These are phyloP conservation scores for Elaeis oleifera DNA, from an alignment of 202 grass and related monocot genomes.

Conservation along the genomic window DNA sequence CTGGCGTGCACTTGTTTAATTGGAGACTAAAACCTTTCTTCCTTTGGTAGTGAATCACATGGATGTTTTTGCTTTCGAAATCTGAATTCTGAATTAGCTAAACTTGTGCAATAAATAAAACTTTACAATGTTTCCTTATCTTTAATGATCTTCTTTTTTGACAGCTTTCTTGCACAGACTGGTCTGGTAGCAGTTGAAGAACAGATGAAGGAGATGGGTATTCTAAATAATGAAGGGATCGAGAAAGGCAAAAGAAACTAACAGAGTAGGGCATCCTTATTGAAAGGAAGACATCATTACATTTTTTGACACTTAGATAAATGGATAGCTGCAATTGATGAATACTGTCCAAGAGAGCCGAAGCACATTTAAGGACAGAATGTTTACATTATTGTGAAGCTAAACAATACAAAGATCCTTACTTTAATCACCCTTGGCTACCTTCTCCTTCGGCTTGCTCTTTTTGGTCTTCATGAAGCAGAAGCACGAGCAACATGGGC, in stretches of 20 bases:
- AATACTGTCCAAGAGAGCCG: background rate
- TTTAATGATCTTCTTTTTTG: constrained; percentile 6
- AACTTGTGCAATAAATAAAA: no score
- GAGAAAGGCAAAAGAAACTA: constrained; percentile 44
- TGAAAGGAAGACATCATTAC: constrained; percentile 13
- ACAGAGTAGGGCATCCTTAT: constrained; percentile 1
- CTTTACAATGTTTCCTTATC: no score
- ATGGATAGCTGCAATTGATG: background rate
- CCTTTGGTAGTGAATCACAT: no score
- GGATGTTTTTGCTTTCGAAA: no score
- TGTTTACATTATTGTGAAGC: no score
- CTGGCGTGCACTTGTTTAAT: no score
- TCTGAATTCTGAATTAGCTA: no score
- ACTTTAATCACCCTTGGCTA: background rate
- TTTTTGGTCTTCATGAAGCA: constrained; percentile 46
- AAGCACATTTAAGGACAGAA: background rate
- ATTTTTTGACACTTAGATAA: constrained; percentile 12
- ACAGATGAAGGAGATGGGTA: constrained; percentile 85
- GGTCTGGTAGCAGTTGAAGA: constrained; percentile 78
- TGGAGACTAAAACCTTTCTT: no score
- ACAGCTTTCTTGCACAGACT: constrained; percentile 81
- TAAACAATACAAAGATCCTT: background rate
- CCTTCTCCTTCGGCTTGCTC: constrained; percentile 27
- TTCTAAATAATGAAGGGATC: constrained; percentile 43
- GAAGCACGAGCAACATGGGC: constrained; percentile 50